Evolutionary conservation across 2,329 filamentous ascomycete species (phyloP).

Genomic region (Grosmannia clavigera): DNA sequence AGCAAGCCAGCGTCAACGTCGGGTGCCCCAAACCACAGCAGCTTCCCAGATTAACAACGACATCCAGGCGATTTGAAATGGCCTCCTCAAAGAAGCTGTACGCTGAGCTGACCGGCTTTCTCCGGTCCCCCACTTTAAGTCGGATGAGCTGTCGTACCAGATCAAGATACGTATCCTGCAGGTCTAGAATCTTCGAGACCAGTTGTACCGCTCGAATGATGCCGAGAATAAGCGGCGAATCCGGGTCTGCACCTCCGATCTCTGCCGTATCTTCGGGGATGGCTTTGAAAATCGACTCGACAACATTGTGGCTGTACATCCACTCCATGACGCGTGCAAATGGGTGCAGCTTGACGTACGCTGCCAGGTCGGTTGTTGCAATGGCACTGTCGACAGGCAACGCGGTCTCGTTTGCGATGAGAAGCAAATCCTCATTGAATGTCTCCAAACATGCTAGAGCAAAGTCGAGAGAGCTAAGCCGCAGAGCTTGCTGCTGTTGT

Average conservation of each 20-base stretch:
- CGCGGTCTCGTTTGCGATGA: slow-evolving; percentile 68
- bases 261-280: slow-evolving; percentile 65
- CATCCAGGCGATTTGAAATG: slow-evolving; percentile 63
- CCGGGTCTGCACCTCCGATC: slow-evolving; percentile 58
- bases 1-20: slow-evolving; percentile 64
- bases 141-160: slow-evolving; percentile 72
- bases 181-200: slow-evolving; percentile 67
- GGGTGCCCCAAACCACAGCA: slow-evolving; percentile 80
- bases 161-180: slow-evolving; percentile 85
- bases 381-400: slow-evolving; percentile 66
- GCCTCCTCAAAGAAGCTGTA: slow-evolving; percentile 90
- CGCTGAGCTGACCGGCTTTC: slow-evolving; percentile 53
- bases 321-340: slow-evolving; percentile 95
- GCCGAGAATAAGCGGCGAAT: slow-evolving; percentile 71
- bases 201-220: slow-evolving; percentile 73
- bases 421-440: slow-evolving; percentile 89
- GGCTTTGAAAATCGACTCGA: slow-evolving; percentile 63
- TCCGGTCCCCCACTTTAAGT: slow-evolving; percentile 45
- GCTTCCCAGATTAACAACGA: slow-evolving; percentile 72
- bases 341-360: slow-evolving; percentile 79
- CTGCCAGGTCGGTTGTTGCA: slow-evolving; percentile 57
- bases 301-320: slow-evolving; percentile 88
- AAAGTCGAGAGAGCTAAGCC: slow-evolving; percentile 74
- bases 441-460: slow-evolving; percentile 64
- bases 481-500: slow-evolving; percentile 59